These are phyloP conservation scores for Aristolochia contorta DNA, from an alignment of 164 flowering plant genomes.

Conservation along the genomic window DNA sequence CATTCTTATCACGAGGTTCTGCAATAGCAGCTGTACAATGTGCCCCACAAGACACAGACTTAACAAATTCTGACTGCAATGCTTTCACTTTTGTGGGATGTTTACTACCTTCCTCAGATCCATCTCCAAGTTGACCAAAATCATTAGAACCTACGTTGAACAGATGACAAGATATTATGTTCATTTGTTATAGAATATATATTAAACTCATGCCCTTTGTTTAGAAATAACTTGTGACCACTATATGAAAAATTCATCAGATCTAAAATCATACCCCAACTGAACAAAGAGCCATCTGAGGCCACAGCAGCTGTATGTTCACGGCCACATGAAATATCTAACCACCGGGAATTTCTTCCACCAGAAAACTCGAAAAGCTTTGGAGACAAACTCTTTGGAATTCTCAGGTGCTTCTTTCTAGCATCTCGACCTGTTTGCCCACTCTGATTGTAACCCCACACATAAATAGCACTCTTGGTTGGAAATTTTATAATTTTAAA, in stretches of 20 bases:
- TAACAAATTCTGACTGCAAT: conserved; percentile 73
- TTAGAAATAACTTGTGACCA: neutral
- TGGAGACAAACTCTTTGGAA: conserved; percentile 72
- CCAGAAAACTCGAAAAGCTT: conserved; percentile 77
- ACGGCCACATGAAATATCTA: conserved; percentile 86
- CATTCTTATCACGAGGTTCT: conserved; percentile 85
- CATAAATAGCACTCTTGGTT: conserved; percentile 88
- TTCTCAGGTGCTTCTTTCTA: conserved; percentile 55
- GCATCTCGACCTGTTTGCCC: conserved; percentile 90
- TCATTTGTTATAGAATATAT: neutral
- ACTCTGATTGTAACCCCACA: conserved; percentile 91
- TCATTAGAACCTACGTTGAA: conserved; percentile 71
- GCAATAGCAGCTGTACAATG: conserved; percentile 95
- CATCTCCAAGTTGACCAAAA: conserved; percentile 96
- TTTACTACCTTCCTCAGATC: conserved; percentile 72
- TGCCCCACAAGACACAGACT: conserved; percentile 90
- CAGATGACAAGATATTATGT: neutral
- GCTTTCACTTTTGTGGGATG: conserved; percentile 68
- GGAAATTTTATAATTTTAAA: conserved; percentile 30
- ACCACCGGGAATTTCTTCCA: conserved; percentile 58
- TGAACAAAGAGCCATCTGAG: conserved; percentile 84
- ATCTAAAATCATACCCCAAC: conserved; percentile 58
- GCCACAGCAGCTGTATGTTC: conserved; percentile 90
- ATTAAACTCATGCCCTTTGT: neutral
- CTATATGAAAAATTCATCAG: neutral